Conservation (phyloP, 2,329 filamentous ascomycete species). For the Lecanicillium sp. region DNA sequence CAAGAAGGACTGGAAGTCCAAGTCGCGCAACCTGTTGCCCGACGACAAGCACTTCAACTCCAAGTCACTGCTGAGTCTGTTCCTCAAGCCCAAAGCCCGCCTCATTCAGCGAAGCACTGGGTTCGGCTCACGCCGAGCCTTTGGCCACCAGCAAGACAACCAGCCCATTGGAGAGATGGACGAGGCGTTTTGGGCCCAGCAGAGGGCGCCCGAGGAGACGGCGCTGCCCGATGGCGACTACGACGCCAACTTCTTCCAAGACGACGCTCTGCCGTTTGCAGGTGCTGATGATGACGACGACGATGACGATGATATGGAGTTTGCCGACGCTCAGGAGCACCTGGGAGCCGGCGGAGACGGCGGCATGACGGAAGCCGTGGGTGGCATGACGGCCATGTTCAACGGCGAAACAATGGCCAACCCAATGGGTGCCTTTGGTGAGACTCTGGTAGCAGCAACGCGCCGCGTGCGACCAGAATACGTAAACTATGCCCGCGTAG, state of each 20-base stretch:
- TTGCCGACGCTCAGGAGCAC: slow-evolving; percentile 73
- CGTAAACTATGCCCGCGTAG: slow-evolving; percentile 61
- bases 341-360: slow-evolving; percentile 49
- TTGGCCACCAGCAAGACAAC: slow-evolving; percentile 38
- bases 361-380: slow-evolving; percentile 37
- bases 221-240: slow-evolving; percentile 67
- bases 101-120: slow-evolving; percentile 59
- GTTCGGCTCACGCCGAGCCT: slow-evolving; percentile 36
- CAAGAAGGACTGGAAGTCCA: slow-evolving; percentile 93
- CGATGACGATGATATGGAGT: slow-evolving; percentile 65
- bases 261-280: slow-evolving; percentile 66
- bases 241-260: slow-evolving; percentile 95
- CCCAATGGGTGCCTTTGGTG: slow-evolving; percentile 49
- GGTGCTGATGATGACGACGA: slow-evolving; percentile 52
- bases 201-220: slow-evolving; percentile 55
- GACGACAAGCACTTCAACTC: slow-evolving; percentile 99
- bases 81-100: slow-evolving; percentile 88
- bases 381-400: slow-evolving; percentile 42
- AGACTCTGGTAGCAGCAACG: slow-evolving; percentile 58
- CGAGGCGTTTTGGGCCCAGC: slow-evolving; percentile 88
- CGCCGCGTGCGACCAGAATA: slow-evolving; percentile 58
- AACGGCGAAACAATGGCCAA: slow-evolving; percentile 38
- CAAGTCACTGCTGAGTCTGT: slow-evolving; percentile 77
- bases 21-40: slow-evolving; percentile 83
- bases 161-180: slow-evolving; percentile 73